Conservation (phyloP, 2,329 filamentous ascomycete genomes). For the Neofusicoccum sp. region DNA sequence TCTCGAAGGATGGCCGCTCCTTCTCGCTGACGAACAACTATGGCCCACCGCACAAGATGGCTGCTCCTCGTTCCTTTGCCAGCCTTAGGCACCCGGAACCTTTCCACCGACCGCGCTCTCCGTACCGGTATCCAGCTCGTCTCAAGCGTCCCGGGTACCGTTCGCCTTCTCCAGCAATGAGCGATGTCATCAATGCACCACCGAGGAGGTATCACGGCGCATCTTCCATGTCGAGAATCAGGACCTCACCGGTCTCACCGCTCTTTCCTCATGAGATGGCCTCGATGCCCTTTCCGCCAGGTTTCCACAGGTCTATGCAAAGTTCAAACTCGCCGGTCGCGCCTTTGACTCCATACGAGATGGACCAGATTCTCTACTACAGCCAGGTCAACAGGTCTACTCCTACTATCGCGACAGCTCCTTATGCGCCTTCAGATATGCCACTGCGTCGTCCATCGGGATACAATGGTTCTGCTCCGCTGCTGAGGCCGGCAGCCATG, state of each 20-base stretch:
- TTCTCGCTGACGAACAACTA: constrained; percentile 41
- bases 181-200: constrained; percentile 34
- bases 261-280: constrained; percentile 8
- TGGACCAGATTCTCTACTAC: constrained; percentile 12
- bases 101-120: constrained; percentile 36
- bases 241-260: constrained; percentile 17
- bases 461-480: constrained; percentile 25
- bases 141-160: constrained; percentile 43
- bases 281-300: background rate
- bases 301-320: background rate
- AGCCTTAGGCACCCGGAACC: constrained; percentile 44
- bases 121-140: constrained; percentile 43
- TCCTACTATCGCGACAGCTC: background rate
- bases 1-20: constrained; percentile 40
- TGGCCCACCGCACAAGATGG: constrained; percentile 35
- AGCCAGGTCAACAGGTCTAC: constrained; percentile 6
- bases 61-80: constrained; percentile 44
- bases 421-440: background rate
- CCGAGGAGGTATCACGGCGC: constrained; percentile 24
- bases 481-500: constrained; percentile 23
- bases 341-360: constrained; percentile 1
- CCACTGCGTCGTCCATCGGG: constrained; percentile 24
- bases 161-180: constrained; percentile 45
- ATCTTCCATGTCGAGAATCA: constrained; percentile 26
- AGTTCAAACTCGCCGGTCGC: background rate